A percentile compares a stretch with the other conserved stretches of the same genome.
These are phyloP conservation scores for Penicillium fuscoglaucum DNA, from an alignment of 2,329 filamentous ascomycete species.

Conservation along the genomic window DNA sequence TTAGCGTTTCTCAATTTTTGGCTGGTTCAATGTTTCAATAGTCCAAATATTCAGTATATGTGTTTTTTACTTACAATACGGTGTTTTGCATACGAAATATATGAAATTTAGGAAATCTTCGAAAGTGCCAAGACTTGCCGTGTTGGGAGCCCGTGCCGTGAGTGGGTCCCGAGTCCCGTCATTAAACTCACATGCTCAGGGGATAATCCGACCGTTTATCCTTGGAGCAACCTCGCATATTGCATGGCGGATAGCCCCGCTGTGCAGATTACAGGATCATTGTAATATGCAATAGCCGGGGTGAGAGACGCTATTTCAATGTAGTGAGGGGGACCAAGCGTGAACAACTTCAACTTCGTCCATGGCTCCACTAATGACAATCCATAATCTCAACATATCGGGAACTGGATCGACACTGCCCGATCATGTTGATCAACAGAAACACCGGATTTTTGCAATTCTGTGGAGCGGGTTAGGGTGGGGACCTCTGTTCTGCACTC, in stretches of 20 bases:
- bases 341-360: not conserved
- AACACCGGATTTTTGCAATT: not conserved
- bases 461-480: not conserved
- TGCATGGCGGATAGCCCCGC: not conserved
- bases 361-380: constrained; percentile 5
- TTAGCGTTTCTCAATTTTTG: constrained; percentile 1
- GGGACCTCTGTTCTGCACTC: not conserved
- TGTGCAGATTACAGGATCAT: not conserved
- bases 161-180: not conserved
- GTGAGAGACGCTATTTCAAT: not conserved
- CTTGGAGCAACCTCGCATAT: not conserved
- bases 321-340: not conserved
- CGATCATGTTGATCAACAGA: constrained; percentile 3
- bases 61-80: constrained; percentile 6
- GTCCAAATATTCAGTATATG: not conserved
- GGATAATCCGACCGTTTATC: not conserved
- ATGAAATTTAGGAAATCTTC: not conserved
- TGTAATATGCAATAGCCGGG: not conserved
- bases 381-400: constrained; percentile 14
- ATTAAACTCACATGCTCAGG: not conserved
- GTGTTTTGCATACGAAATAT: not conserved
- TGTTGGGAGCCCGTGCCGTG: not conserved
- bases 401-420: constrained; percentile 24
- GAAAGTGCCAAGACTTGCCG: not conserved
- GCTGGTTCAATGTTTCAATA: not conserved